Evolutionary conservation across 2,329 filamentous ascomycete genomes (phyloP).

Genomic region (Fusarium sp.): DNA sequence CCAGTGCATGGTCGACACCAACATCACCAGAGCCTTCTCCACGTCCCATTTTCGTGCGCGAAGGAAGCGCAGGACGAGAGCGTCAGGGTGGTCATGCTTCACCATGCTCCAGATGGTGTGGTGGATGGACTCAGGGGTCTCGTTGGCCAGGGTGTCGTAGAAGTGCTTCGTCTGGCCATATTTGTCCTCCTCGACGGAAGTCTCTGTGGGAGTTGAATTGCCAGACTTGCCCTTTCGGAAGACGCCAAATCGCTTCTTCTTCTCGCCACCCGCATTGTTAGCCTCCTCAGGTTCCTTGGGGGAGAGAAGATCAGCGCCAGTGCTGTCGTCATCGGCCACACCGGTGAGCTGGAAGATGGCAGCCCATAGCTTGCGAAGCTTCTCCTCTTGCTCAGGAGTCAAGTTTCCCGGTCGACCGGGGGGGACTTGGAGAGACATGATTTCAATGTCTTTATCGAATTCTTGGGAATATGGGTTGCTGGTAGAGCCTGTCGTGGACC

Average conservation of each 20-base stretch:
- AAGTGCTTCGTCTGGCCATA: constrained; percentile 91
- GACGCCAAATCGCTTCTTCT: constrained; percentile 79
- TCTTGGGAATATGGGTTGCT: constrained; percentile 5
- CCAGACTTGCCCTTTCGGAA: constrained; percentile 68
- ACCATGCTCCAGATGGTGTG: constrained; percentile 91
- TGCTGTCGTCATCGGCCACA: constrained; percentile 53
- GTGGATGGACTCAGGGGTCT: constrained; percentile 82
- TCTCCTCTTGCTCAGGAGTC: constrained; percentile 88
- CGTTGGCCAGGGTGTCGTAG: constrained; percentile 80
- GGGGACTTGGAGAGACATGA: constrained; percentile 59
- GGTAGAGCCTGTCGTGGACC: constrained; percentile 12
- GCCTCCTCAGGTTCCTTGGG: constrained; percentile 37
- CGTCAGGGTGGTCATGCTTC: constrained; percentile 95
- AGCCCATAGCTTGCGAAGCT: constrained; percentile 88
- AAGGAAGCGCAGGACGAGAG: constrained; percentile 82
- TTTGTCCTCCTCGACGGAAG: constrained; percentile 79
- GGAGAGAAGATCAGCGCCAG: constrained; percentile 36
- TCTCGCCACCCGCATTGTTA: constrained; percentile 56
- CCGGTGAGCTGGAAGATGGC: constrained; percentile 81
- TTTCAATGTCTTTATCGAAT: constrained; percentile 33
- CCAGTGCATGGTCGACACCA: constrained; percentile 96
- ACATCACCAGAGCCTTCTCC: constrained; percentile 91
- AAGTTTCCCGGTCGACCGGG: constrained; percentile 87
- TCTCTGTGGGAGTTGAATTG: constrained; percentile 53
- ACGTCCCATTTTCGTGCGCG: constrained; percentile 96